phyloP scores from a whole-genome alignment of 352 stramenopile species.

The Elongisporangium anandrum region DNA sequence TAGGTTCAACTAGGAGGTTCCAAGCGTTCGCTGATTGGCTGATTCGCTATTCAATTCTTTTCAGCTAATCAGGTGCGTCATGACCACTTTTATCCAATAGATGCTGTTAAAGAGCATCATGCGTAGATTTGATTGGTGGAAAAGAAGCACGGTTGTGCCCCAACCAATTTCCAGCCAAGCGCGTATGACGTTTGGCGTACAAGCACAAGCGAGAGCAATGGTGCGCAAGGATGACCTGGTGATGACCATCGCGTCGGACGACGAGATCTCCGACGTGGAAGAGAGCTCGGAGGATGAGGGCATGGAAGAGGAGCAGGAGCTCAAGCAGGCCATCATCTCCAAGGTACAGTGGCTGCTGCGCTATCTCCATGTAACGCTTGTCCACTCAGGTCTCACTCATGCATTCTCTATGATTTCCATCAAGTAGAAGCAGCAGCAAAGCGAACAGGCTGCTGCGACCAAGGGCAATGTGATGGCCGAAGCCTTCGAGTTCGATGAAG shows the following conservation, averaged over 20 bases:
- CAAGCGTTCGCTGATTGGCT: not conserved
- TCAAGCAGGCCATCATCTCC: slow-evolving; percentile 67
- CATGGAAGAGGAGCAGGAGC: slow-evolving; percentile 21
- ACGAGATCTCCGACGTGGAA: slow-evolving; percentile 71
- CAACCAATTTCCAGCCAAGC: not conserved
- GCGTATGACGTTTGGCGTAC: not conserved
- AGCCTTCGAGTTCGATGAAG: slow-evolving; percentile 84
- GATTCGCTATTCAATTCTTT: not conserved
- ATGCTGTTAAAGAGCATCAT: not conserved
- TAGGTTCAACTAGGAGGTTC: not conserved
- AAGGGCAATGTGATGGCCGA: slow-evolving; percentile 70
- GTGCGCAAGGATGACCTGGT: slow-evolving; percentile 57
- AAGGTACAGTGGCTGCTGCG: slow-evolving; percentile 24
- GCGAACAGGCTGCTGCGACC: slow-evolving; percentile 28
- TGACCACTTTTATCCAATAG: not conserved
- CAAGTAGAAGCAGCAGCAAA: slow-evolving; percentile 37
- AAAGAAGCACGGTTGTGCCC: not conserved
- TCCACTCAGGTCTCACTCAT: too few species aligned
- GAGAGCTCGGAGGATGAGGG: slow-evolving; percentile 70
- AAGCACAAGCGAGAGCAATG: slow-evolving; percentile 1
- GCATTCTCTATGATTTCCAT: too few species aligned
- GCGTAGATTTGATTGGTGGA: not conserved
- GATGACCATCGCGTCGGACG: slow-evolving; percentile 88
- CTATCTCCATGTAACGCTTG: not conserved
- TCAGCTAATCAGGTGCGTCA: not conserved